Percentiles rank a stretch among this genome's conserved stretches.
Conservation (phyloP, 2,329 filamentous ascomycete genomes). For the Kalaharituber pfeilii region DNA sequence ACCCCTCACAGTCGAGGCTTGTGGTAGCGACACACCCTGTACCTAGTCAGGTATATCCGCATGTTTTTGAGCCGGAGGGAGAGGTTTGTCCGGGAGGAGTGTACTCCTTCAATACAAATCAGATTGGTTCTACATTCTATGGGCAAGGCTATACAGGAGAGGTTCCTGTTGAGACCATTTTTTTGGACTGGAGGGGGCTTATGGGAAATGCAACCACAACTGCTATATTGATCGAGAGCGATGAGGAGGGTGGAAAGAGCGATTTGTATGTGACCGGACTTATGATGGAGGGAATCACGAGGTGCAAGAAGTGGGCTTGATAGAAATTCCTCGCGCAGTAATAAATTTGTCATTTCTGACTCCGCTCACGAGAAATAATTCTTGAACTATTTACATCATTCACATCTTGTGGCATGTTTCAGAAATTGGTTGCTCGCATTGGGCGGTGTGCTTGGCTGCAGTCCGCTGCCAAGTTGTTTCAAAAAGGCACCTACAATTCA, state of each 20-base stretch:
- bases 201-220: slow-evolving; percentile 13
- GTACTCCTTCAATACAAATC: slow-evolving; percentile 12
- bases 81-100: background rate
- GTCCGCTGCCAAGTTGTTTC: no score
- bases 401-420: no score
- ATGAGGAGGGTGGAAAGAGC: background rate
- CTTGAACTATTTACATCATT: no score
- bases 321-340: no score
- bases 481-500: no score
- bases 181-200: slow-evolving; percentile 11
- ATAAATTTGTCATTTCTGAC: no score
- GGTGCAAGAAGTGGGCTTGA: background rate
- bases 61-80: background rate
- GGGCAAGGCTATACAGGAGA: slow-evolving; percentile 14
- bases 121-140: slow-evolving; percentile 15
- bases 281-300: slow-evolving; percentile 7
- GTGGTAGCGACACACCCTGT: slow-evolving; percentile 7
- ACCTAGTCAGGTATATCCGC: background rate
- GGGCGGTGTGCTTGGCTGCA: no score
- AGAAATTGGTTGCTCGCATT: no score
- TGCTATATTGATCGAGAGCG: slow-evolving; percentile 10
- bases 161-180: slow-evolving; percentile 12
- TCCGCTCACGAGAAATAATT: no score
- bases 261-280: slow-evolving; percentile 16
- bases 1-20: slow-evolving; percentile 6